Base-by-base conservation (phyloP, 768 basidiomycete species). In the Collybia nuda region DNA sequence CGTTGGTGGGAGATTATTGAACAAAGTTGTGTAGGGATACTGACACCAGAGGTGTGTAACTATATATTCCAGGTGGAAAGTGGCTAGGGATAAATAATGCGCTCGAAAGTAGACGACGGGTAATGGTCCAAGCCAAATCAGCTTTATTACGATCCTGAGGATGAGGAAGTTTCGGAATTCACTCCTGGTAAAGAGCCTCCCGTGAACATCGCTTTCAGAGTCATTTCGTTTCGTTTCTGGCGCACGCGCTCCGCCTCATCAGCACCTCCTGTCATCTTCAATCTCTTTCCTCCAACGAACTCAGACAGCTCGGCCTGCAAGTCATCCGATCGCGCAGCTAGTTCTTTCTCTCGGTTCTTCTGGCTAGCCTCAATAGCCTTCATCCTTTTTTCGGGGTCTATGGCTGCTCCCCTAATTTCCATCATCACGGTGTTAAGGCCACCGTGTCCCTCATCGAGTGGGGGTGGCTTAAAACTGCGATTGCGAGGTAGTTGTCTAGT, bases 181-280 rank as follows among this genome's bases (percentile, higher is more conserved):
- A 44, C 24, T 17, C 47, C 35, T 11, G 56, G 50, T 21, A 54
- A 50, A n/a, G 58, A 51, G 8, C 32, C 32, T 32, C 32, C 32
- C 14, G 32, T 78, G 63, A 94, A 94, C 91, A 98, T 96, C 24
- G 90, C 89, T 73, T 88, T 93, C 56, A 98, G 70, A 18, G 91
- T 85, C 71, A 83, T 67, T 47, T 94, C 93, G 62, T 90, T 92
- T 67, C 84, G 76, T 64, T 82, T 83, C 75, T 93, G 88, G 59
- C 95, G 75, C 58, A 95, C 78, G 50, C 96, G 77, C 71, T 99
- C 96, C 19, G 74, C 80, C 71, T 96, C 93, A 67, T 95, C 92
- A 19, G 92, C 88, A 12, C 93, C 95, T 22, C 95, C 96, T 15
- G 95, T 99, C 90, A 93, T 88, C 77, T 84, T 91, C 66, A 99